These are phyloP conservation scores for Keithomyces neogunnii DNA, from an alignment of 2,329 filamentous ascomycete species.

Conservation along the genomic window DNA sequence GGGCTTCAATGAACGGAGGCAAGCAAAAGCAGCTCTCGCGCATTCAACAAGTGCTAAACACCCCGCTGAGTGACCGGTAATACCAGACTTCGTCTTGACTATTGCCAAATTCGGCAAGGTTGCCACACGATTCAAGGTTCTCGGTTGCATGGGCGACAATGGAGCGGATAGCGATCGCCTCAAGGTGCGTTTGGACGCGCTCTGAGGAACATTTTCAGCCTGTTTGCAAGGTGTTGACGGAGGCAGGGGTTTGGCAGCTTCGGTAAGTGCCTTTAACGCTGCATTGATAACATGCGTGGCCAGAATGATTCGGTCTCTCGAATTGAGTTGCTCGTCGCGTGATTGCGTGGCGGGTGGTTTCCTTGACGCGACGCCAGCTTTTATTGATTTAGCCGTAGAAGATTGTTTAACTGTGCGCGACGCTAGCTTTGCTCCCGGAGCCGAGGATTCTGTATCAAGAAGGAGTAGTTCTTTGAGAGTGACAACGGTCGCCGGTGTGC, in stretches of 20 bases:
- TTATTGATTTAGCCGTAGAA: slow-evolving; percentile 15
- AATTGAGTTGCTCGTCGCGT: slow-evolving; percentile 20
- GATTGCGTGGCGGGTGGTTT: slow-evolving; percentile 8
- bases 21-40: slow-evolving; percentile 57
- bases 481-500: slow-evolving; percentile 40
- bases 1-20: slow-evolving; percentile 50
- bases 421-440: slow-evolving; percentile 16
- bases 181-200: slow-evolving; percentile 31
- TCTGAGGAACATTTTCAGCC: slow-evolving; percentile 24
- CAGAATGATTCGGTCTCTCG: slow-evolving; percentile 53
- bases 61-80: slow-evolving; percentile 27
- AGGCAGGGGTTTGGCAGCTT: slow-evolving; percentile 47
- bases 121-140: slow-evolving; percentile 50
- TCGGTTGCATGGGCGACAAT: slow-evolving; percentile 52
- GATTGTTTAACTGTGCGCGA: slow-evolving; percentile 18
- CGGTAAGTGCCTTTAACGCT: slow-evolving; percentile 59
- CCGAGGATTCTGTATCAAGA: slow-evolving; percentile 20
- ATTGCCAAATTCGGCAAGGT: slow-evolving; percentile 38
- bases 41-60: slow-evolving; percentile 59
- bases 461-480: slow-evolving; percentile 38
- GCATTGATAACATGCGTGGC: slow-evolving; percentile 68
- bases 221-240: slow-evolving; percentile 22
- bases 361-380: slow-evolving; percentile 13
- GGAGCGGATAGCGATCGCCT: slow-evolving; percentile 49
- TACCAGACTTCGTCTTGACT: slow-evolving; percentile 22